Conservation (phyloP, 768 basidiomycete genomes). For the Mycena filopes region DNA sequence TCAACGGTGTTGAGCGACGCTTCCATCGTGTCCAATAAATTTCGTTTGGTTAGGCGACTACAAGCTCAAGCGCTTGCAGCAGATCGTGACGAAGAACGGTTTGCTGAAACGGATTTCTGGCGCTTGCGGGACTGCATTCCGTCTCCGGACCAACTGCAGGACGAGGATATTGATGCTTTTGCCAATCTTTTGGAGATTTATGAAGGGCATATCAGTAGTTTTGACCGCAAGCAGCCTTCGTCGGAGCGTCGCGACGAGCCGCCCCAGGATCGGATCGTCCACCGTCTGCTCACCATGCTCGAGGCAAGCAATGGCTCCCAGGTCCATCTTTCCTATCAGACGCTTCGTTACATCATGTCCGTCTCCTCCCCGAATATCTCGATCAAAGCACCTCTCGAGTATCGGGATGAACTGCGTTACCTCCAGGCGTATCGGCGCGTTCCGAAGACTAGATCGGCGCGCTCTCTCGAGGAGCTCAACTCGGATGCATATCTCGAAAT, state of each 20-base stretch:
- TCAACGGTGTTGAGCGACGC: conserved; percentile 66
- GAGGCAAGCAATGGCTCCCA: conserved; percentile 59
- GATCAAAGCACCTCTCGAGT: conserved; percentile 50
- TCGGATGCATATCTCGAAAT: conserved; percentile 48
- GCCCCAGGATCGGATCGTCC: conserved; percentile 62
- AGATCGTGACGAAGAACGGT: conserved; percentile 54
- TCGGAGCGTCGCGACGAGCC: conserved; percentile 48
- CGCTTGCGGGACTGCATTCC: conserved; percentile 84
- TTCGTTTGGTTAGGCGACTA: conserved; percentile 77
- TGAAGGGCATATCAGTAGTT: conserved; percentile 70
- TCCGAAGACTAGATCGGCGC: conserved; percentile 43
- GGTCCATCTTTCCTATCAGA: conserved; percentile 69
- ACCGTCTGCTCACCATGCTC: conserved; percentile 67
- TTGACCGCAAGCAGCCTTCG: conserved; percentile 63
- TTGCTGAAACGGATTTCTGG: conserved; percentile 81
- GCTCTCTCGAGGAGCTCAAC: conserved; percentile 50
- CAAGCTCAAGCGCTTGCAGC: conserved; percentile 55
- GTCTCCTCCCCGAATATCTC: conserved; percentile 46
- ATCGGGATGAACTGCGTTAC: conserved; percentile 57
- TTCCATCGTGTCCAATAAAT: conserved; percentile 78
- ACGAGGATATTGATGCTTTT: conserved; percentile 79
- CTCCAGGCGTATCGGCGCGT: conserved; percentile 57
- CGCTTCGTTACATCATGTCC: conserved; percentile 69
- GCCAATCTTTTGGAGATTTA: conserved; percentile 68
- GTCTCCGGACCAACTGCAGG: conserved; percentile 58